Percentiles rank a stretch among this genome's conserved stretches.
phyloP scores from a whole-genome alignment of 768 basidiomycete species.

The Mycena haematopus region DNA sequence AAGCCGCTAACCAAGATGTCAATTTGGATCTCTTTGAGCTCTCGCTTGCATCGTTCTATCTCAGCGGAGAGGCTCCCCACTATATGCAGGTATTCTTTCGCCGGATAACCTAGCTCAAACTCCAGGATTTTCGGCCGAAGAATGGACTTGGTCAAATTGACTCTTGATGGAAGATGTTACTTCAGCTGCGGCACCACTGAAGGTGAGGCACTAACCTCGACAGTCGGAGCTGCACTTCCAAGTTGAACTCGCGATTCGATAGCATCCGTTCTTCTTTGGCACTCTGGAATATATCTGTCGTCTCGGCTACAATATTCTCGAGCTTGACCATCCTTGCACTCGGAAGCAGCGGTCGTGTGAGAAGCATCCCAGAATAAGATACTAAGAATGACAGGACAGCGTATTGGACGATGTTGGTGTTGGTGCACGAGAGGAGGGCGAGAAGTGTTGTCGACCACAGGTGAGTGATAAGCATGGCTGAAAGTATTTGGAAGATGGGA shows the following conservation, averaged over 20 bases:
- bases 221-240: slow-evolving; percentile 15
- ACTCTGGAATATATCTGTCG: slow-evolving; percentile 4
- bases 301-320: neutral
- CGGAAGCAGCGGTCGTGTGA: slow-evolving; percentile 11
- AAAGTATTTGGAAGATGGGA: neutral
- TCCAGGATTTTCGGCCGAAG: slow-evolving; percentile 4
- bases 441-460: slow-evolving; percentile 4
- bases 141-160: slow-evolving; percentile 6
- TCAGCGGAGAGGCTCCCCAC: neutral
- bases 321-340: slow-evolving; percentile 12
- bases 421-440: neutral
- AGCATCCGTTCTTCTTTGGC: slow-evolving; percentile 17
- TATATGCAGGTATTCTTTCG: slow-evolving; percentile 15
- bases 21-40: slow-evolving; percentile 15
- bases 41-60: slow-evolving; percentile 10
- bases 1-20: slow-evolving; percentile 1
- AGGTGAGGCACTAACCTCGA: slow-evolving; percentile 2
- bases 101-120: neutral
- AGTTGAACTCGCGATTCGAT: slow-evolving; percentile 11
- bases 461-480: slow-evolving; percentile 1
- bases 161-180: neutral
- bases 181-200: neutral
- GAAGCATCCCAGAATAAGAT: neutral
- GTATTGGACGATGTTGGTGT: slow-evolving; percentile 9
- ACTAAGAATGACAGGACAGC: neutral